These are phyloP conservation scores for Podaxis rugospora DNA, from an alignment of 768 basidiomycete genomes.

Conservation along the genomic window DNA sequence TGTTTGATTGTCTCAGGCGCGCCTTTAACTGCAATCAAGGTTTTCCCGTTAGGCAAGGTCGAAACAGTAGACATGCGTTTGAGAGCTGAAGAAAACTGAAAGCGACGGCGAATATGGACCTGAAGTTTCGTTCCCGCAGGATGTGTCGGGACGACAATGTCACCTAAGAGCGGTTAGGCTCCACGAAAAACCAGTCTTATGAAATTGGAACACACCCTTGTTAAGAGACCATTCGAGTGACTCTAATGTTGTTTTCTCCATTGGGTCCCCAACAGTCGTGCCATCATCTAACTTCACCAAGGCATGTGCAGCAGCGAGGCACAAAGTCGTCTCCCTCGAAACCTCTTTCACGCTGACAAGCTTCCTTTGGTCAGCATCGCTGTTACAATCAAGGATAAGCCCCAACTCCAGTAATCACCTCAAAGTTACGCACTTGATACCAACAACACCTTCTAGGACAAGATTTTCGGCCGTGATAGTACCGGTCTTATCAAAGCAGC, in stretches of 20 bases:
- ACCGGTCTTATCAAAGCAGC: constrained; percentile 99
- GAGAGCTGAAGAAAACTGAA: constrained; percentile 96
- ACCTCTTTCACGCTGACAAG: constrained; percentile 79
- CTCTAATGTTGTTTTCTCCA: constrained; percentile 96
- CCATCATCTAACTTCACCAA: constrained; percentile 93
- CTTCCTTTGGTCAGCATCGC: constrained; percentile 53
- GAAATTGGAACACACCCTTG: constrained; percentile 42
- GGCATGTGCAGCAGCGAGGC: constrained; percentile 93
- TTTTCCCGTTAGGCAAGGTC: constrained; percentile 54
- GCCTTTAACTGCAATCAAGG: constrained; percentile 82
- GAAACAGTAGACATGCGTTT: constrained; percentile 96
- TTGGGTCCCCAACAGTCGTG: constrained; percentile 92
- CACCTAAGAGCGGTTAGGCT: constrained; percentile 59
- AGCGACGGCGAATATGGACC: constrained; percentile 80
- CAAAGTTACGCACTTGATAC: constrained; percentile 68
- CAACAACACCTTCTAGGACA: constrained; percentile 90
- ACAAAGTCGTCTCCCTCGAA: constrained; percentile 72
- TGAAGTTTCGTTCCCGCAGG: constrained; percentile 44
- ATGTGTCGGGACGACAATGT: constrained; percentile 60
- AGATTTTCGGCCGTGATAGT: constrained; percentile 96
- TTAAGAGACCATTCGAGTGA: constrained; percentile 84
- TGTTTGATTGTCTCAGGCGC: constrained; percentile 94
- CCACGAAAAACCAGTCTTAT: constrained; percentile 20
- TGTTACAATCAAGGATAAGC: constrained; percentile 23
- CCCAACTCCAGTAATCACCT: neutral